Evolutionary conservation across 208 protist species (phyloP).

Genomic region (Strigomonas culicis): DNA sequence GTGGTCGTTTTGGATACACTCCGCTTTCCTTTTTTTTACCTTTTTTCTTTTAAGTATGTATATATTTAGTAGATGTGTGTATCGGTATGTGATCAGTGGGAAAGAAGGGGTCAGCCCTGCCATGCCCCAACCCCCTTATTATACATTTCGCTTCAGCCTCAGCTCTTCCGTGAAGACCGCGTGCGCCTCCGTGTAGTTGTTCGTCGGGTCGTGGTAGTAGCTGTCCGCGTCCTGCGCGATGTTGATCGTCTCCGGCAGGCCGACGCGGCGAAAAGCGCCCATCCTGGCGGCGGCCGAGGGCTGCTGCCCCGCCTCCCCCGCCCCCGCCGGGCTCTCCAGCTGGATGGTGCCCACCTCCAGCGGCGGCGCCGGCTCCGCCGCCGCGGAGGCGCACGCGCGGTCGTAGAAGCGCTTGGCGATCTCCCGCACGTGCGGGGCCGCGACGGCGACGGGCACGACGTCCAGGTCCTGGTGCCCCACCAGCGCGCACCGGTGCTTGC

Average conservation of each 20-base stretch:
- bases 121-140: background rate
- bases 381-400: conserved; percentile 2
- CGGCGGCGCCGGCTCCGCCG: conserved; percentile 5
- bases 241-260: conserved; percentile 41
- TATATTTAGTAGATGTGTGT: too few relatives aligned
- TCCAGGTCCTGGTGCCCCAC: conserved; percentile 81
- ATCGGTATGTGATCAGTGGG: too few relatives aligned
- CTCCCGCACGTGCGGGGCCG: conserved; percentile 64
- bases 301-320: background rate
- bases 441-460: conserved; percentile 51
- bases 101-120: too few relatives aligned
- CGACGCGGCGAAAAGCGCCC: conserved; percentile 49
- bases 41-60: too few relatives aligned
- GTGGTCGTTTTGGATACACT: too few relatives aligned
- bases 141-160: conserved; percentile 42
- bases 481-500: conserved; percentile 53
- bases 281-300: too few relatives aligned
- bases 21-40: too few relatives aligned
- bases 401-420: conserved; percentile 66
- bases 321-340: background rate
- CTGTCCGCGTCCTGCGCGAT: conserved; percentile 58
- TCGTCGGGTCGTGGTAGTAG: conserved; percentile 75
- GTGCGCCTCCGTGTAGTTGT: conserved; percentile 80
- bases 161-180: conserved; percentile 82
- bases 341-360: background rate